Evolutionary conservation across 2,329 filamentous ascomycete species (phyloP), one percentile per base, ranked within the genome.

Genomic region (Claviceps sp.): DNA sequence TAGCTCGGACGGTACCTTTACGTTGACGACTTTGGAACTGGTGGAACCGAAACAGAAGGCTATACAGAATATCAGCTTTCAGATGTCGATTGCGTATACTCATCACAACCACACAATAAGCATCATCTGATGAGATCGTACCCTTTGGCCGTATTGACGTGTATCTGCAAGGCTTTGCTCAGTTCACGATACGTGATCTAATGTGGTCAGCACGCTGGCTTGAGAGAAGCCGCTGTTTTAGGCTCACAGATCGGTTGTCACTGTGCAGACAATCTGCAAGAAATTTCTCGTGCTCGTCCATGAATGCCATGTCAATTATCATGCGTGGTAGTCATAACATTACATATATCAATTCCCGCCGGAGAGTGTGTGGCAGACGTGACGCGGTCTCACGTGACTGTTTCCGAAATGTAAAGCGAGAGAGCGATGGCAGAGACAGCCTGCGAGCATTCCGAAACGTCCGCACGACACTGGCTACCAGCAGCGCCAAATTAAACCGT

Each of bases 21-120:
- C 86, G 67, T 80, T 94, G 16, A 90, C 80, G 79, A 93, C 94
- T 66, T 85, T 95, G 86, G 52, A 75, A 79, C 55, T 77, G 75
- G 65, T 96, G 80, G 59, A 95, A 97, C 36, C 95, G 89, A 67
- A 83, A 95, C 3, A 97, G 81, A 78, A 95, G 91, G 60, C 88
- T 95, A 50, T 11, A 34, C 26, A 29, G 0, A 17, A 16, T 37
- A 23, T 45, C 34, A 50, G 29, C 17, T 2, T 38, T 44, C 16
- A 8, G 13, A 38, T 4, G 17, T 5, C 5, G 13, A 23, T 14
- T 1, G 14, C 13, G 5, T 8, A 7, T 9, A 40, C 22, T 50
- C 40, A 22, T 16, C 20, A 11, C 5, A 34, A 37, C 14, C 13
- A 50, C 4, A 23, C 6, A 39, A 45, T 2, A 20, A 38, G 22